Evolutionary conservation across 208 protist species (phyloP), one percentile per base, ranked within the genome.

Genomic region (Crithidia thermophila): DNA sequence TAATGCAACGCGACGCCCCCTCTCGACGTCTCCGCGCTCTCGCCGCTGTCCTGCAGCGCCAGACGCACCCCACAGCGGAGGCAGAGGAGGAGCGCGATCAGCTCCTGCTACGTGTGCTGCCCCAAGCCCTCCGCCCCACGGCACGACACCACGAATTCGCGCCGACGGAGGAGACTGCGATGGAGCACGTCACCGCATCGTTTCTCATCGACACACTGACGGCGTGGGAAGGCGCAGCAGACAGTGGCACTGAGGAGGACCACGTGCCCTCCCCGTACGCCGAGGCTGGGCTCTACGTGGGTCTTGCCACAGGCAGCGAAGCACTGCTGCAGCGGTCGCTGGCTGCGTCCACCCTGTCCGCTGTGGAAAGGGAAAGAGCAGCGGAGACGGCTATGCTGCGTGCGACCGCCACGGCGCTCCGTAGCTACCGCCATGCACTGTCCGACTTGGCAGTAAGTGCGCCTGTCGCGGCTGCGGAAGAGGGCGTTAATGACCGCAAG

Each of bases 231-330:
- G 20, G 51, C 27, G 34, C 50, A 10, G 47, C 40, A 2, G 39
- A 20, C 21, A 30, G 9, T 33, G 5, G 56, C n/a, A 18, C 33
- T 20, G 40, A 10, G 25, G 31, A 16, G n/a, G 37, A 3, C 8
- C 18, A 30, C 9, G 16, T 27, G 10, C 16, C 45, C 13, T 42
- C 50, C 11, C n/a, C 37, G 13, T 73, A 55, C 36, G 68, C 68
- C 1, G 68, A 75, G 30, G 68, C 68, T 6, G 60, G 43, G 4
- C 16, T 67, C 11, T 75, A 75, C 40, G 60, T 68, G 7, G 68
- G 40, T 27, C 50, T 75, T 11, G 34, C 60, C 18, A 64, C 36
- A 7, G 43, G 58, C 21, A 60, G 68, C 39, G 59, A 56, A 18
- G 30, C 60, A 21, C 61, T 75, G 34, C 56, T 76, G 14, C 13